Evolutionary conservation across 805 yeast species (phyloP).

Genomic region (Lachancea fermentati): DNA sequence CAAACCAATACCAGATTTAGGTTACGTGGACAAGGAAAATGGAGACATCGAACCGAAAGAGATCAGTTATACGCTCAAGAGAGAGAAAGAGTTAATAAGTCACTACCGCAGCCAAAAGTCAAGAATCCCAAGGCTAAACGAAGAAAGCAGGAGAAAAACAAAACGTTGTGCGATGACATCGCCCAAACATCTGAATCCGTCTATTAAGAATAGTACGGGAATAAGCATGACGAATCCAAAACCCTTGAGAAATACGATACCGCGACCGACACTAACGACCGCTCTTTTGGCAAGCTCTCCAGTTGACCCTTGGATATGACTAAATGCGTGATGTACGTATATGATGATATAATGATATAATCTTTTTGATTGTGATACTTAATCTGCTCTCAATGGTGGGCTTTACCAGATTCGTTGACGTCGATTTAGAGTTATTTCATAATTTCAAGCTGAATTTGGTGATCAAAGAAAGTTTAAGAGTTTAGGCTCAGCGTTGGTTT

Average conservation of each 20-base stretch:
- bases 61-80: no score
- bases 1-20: constrained; percentile 17
- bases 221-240: neutral
- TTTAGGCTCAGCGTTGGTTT: neutral
- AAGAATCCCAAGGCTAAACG: neutral
- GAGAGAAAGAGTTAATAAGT: neutral
- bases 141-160: neutral
- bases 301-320: neutral
- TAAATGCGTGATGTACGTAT: no score
- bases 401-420: no score
- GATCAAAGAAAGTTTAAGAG: neutral
- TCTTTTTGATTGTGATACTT: no score
- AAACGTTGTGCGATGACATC: neutral
- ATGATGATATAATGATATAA: no score
- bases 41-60: neutral
- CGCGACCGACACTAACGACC: neutral
- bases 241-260: neutral
- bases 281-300: neutral
- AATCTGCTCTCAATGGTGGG: no score
- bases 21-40: constrained; percentile 6
- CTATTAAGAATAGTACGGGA: neutral
- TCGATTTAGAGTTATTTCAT: neutral
- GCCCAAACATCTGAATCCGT: neutral
- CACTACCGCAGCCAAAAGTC: neutral
- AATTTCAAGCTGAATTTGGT: neutral